A percentile compares a stretch with the other conserved stretches of the same genome.
These are phyloP conservation scores for Fusarium chuoi DNA, from an alignment of 2,329 filamentous ascomycete species.

Conservation along the genomic window DNA sequence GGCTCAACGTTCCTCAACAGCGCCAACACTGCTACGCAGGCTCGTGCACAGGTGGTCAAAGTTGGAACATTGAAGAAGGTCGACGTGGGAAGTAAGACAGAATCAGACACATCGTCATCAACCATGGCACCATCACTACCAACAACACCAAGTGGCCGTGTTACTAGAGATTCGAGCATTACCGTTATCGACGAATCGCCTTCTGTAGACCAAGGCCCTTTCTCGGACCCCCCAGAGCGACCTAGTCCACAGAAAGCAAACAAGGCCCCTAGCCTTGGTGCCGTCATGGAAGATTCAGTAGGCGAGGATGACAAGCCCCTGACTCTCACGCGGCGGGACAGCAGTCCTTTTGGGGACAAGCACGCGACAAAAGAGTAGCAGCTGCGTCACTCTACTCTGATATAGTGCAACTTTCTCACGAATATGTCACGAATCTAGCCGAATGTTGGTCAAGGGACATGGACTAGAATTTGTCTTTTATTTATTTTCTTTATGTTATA, in stretches of 20 bases:
- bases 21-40: conserved; percentile 67
- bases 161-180: conserved; percentile 54
- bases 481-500: conserved; percentile 17
- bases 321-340: conserved; percentile 46
- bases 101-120: conserved; percentile 46
- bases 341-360: conserved; percentile 68
- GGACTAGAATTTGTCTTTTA: conserved; percentile 24
- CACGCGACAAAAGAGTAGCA: conserved; percentile 63
- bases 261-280: conserved; percentile 61
- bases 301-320: conserved; percentile 49
- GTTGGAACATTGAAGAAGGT: conserved; percentile 64
- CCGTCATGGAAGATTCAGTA: conserved; percentile 64
- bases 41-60: conserved; percentile 69
- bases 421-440: conserved; percentile 37
- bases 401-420: conserved; percentile 27
- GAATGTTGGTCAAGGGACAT: conserved; percentile 15
- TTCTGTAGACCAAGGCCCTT: conserved; percentile 65
- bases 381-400: conserved; percentile 1
- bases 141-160: conserved; percentile 35
- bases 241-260: conserved; percentile 42
- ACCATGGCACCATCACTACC: conserved; percentile 32
- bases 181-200: conserved; percentile 64
- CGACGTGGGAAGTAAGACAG: conserved; percentile 51
- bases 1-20: conserved; percentile 76
- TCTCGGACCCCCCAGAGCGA: conserved; percentile 63